Evolutionary conservation across 192 early-diverging fungal genomes (phyloP), one percentile per base, ranked within the genome.

Genomic region (Helicostylum pulchrum): DNA sequence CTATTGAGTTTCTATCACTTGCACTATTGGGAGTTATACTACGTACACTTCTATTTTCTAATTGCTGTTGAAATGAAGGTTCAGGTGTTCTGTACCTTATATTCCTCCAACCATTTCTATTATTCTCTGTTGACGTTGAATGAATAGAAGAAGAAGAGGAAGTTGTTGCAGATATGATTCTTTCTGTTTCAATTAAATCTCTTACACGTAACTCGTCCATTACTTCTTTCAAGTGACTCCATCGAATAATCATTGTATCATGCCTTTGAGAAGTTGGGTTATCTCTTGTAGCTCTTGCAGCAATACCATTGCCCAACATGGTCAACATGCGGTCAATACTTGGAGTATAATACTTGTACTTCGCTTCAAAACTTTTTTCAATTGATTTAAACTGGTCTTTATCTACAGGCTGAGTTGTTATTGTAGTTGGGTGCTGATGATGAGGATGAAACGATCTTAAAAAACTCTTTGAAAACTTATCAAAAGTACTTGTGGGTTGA

Each of bases 311-410:
- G 12, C 74, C 80, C 15, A 85, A 66, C 78, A 81, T 83, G n/a
- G 68, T 70, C 17, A 85, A 69, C 81, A 85, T 80, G 55, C 79
- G 74, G 51, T 80, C 79, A 19, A 85, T 77, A n/a, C 78, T 73
- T 9, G 80, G 83, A 10, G 77, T 71, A 52, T 83, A 85, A 67
- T 82, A 81, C 65, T 83, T 80, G 60, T 80, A 72, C 70, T 83
- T 85, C 31, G 77, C 77, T 53, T 85, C 81, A 61, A 85, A 83
- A 2, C 58, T 74, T 48, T 80, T 79, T 64, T 73, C 78, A 57
- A 78, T 64, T 26, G 67, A 63, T 47, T 77, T 76, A 32, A 78
- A 78, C 47, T 79, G 73, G n/a, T 83, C 81, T 0, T 68, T 69
- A 20, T 77, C 80, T 45, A 84, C 63, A 19, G 79, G 70, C 19